Evolutionary conservation across 176 grass and related monocot species (phyloP).

Genomic region (Themeda triandra): DNA sequence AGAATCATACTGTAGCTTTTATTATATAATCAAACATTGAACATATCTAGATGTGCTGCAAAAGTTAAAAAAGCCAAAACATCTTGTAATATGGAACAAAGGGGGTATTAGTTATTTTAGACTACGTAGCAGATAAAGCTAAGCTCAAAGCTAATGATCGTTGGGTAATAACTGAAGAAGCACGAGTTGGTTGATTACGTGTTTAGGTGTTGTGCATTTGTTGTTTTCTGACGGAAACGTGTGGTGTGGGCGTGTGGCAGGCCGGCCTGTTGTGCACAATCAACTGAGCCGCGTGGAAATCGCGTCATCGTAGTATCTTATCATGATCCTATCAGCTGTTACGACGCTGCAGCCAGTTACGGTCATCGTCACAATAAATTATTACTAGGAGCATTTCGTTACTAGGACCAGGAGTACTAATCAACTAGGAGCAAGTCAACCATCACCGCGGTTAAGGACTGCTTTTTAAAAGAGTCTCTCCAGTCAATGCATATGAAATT

Average conservation of each 20-base stretch:
- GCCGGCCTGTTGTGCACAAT: not conserved
- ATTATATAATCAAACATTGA: too few species aligned
- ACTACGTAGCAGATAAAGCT: not conserved
- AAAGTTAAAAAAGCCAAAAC: too few species aligned
- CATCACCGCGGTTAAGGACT: not conserved
- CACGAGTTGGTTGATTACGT: not conserved
- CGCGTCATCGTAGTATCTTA: not conserved
- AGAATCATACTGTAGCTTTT: too few species aligned
- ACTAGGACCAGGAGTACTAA: not conserved
- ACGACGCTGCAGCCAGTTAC: not conserved
- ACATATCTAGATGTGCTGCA: too few species aligned
- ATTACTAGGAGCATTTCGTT: not conserved
- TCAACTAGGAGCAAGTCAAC: not conserved
- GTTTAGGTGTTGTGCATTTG: not conserved
- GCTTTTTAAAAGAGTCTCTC: not conserved
- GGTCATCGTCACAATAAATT: not conserved
- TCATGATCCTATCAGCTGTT: not conserved
- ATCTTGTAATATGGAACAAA: too few species aligned
- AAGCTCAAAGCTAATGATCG: not conserved
- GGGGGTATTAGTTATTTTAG: not conserved
- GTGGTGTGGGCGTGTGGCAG: not conserved
- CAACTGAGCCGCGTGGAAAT: slow-evolving; percentile 24
- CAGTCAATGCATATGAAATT: slow-evolving; percentile 15
- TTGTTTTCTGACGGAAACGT: not conserved
- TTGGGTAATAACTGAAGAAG: not conserved